These are phyloP conservation scores for Phytophthora hibernalis DNA, from an alignment of 352 stramenopile genomes.

Conservation along the genomic window DNA sequence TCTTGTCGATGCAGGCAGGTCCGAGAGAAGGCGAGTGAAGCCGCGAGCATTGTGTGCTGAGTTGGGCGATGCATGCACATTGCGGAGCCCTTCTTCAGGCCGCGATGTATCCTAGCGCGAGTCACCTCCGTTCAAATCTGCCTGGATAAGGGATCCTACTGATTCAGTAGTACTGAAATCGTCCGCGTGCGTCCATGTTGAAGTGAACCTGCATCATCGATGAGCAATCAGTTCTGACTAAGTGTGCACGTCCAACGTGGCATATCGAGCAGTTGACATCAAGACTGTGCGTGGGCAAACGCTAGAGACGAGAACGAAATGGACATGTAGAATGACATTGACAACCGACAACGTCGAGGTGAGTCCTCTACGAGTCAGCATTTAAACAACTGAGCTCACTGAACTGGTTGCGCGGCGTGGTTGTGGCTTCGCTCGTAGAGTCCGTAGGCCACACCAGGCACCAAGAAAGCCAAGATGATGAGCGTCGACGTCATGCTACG, in stretches of 20 bases:
- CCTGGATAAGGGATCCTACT: not conserved
- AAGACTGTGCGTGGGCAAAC: not conserved
- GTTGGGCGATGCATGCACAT: too few species aligned
- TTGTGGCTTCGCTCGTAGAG: constrained; percentile 36
- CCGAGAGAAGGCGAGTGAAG: too few species aligned
- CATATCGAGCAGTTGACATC: not conserved
- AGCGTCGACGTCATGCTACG: constrained; percentile 33
- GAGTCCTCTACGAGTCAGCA: not conserved
- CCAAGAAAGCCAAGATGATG: constrained; percentile 48
- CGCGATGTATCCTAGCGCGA: not conserved
- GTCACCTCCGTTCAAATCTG: not conserved
- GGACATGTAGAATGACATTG: not conserved
- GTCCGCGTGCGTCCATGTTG: not conserved
- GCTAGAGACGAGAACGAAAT: not conserved
- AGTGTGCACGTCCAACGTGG: too few species aligned
- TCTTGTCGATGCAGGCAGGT: too few species aligned
- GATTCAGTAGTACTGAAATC: too few species aligned
- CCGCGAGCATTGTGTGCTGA: too few species aligned
- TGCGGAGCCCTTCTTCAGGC: not conserved
- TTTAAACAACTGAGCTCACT: not conserved
- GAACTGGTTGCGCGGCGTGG: constrained; percentile 18
- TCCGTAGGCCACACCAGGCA: constrained; percentile 44
- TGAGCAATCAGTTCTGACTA: not conserved
- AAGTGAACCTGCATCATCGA: not conserved
- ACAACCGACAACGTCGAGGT: not conserved